Base-by-base conservation (phyloP, 2,329 filamentous ascomycete genomes). In the Alternaria tenuissima region DNA sequence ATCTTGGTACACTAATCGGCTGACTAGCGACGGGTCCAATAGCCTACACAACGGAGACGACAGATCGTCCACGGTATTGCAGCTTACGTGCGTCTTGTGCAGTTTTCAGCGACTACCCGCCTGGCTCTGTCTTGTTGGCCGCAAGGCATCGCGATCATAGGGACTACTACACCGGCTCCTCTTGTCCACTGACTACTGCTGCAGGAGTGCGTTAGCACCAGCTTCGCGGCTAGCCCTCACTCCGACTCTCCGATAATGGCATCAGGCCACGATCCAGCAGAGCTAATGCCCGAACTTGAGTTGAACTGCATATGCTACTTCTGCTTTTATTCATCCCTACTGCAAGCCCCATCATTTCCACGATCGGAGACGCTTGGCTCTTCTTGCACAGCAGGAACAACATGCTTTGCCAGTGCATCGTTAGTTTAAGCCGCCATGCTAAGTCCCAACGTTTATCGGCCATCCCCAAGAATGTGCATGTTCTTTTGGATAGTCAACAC, bases 261-360 rank as follows among this genome's bases (percentile, higher is more conserved):
- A 38, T 62, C 24, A 61, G 34, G 24, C 44, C 24, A 30, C 18
- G 38, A 14, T 57, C 42, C 20, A 51, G 20, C 51, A 47, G 24
- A 43, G 55, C 59, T 53, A 59, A 54, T 11, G 55, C 52, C 49
- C 28, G 26, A 36, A 16, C 22, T 36, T 36, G 32, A 36, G 32
- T 36, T 16, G 32, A 52, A 56, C 16, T 52, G 47, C 46, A 52
- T 16, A 39, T 41, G 39, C 54, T 42, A 58, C 39, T 52, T 48
- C 36, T 63, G 64, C 39, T 57, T 20, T 44, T 57, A 22, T 52
- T 53, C 52, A 26, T n/a, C 24, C 34, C 55, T 57, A 58, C 65
- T 67, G 65, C 68, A 67, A 69, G 63, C 67, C 64, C 62, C 48
- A 36, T 57, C 53, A 42, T 57, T 49, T 60, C 44, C 57, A 52